phyloP scores from a whole-genome alignment of 257 asterid genomes.

The Leonotis leonurus region DNA sequence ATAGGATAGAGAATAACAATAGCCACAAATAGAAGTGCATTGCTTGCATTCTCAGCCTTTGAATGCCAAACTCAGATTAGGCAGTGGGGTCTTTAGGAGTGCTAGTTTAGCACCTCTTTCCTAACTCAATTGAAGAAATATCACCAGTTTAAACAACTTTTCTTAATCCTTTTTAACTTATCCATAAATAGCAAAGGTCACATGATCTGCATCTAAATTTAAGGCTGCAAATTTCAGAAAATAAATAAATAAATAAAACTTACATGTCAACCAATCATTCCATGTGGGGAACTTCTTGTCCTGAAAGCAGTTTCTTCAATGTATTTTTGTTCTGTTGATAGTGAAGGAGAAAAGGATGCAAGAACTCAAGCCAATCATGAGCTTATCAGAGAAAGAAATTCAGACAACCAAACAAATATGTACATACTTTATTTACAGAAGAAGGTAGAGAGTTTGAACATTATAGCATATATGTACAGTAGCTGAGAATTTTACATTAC shows the following conservation, averaged over 20 bases:
- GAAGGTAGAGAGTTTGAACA: slow-evolving; percentile 11
- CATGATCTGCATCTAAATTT: too few relatives aligned
- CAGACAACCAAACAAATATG: slow-evolving; percentile 6
- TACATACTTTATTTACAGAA: slow-evolving; percentile 28
- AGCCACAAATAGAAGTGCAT: neutral
- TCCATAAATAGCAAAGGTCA: slow-evolving; percentile 14
- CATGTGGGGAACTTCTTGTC: too few relatives aligned
- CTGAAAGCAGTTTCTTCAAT: too few relatives aligned
- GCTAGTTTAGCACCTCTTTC: neutral
- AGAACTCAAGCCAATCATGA: too few relatives aligned
- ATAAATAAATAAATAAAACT: too few relatives aligned
- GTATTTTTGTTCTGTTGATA: too few relatives aligned
- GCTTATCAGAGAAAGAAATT: too few relatives aligned
- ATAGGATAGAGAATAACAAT: neutral
- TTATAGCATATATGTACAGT: slow-evolving; percentile 19
- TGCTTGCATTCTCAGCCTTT: neutral
- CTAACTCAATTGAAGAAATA: slow-evolving; percentile 2
- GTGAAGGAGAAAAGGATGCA: too few relatives aligned
- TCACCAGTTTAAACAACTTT: slow-evolving; percentile 3
- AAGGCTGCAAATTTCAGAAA: too few relatives aligned
- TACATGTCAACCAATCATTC: too few relatives aligned
- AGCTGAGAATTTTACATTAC: too few relatives aligned
- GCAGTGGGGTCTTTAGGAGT: neutral
- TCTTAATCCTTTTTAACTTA: neutral
- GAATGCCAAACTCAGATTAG: neutral